Evolutionary conservation across 768 basidiomycete genomes (phyloP).

Genomic region (Tricholoma flavovirens): DNA sequence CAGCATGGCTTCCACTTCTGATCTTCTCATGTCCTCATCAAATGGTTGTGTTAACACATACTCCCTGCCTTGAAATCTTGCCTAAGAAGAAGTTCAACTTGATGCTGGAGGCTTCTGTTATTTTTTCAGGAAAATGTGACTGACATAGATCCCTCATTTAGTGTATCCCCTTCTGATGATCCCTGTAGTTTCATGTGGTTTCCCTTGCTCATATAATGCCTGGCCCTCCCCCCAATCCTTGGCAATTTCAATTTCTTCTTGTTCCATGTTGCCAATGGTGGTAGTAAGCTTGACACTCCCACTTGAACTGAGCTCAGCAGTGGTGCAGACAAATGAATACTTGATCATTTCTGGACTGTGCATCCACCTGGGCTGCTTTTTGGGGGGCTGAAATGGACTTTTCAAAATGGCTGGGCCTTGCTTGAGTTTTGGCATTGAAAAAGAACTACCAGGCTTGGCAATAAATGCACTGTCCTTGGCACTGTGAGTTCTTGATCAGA

Average conservation of each 20-base stretch:
- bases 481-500: neutral
- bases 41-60: constrained; percentile 1
- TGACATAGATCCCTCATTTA: neutral
- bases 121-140: neutral
- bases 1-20: no score
- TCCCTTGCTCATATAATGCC: no score
- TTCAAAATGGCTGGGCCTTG: neutral
- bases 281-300: neutral
- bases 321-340: neutral
- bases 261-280: no score
- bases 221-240: neutral
- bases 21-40: neutral
- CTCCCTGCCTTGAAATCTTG: neutral
- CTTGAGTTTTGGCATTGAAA: neutral
- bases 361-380: neutral
- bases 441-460: neutral
- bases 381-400: neutral
- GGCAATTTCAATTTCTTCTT: no score
- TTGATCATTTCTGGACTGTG: neutral
- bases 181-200: neutral
- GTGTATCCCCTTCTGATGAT: neutral
- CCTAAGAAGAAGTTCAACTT: neutral
- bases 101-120: neutral
- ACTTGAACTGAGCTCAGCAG: neutral
- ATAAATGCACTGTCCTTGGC: neutral